Conservation (phyloP, 805 yeast genomes). For the Wickerhamiella parazyma region DNA sequence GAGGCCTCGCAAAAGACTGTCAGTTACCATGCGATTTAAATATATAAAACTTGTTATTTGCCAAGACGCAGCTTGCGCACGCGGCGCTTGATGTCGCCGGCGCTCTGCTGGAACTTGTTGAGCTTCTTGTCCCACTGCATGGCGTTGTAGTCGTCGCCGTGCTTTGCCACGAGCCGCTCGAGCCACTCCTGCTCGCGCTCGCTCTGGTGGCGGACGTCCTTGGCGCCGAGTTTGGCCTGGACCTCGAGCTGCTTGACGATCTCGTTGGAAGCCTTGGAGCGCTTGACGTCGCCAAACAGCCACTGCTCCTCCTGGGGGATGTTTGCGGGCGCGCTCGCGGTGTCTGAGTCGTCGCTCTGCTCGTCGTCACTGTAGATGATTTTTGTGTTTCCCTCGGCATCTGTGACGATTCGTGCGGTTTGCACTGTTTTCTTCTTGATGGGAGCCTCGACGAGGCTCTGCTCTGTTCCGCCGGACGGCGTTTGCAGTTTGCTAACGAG, state of each 20-base stretch:
- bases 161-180: constrained; percentile 45
- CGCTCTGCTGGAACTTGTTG: constrained; percentile 68
- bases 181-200: constrained; percentile 71
- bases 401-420: constrained; percentile 23
- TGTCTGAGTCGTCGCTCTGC: constrained; percentile 55
- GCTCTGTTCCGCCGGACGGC: constrained; percentile 73
- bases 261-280: constrained; percentile 28
- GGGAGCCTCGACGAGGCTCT: constrained; percentile 25
- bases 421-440: constrained; percentile 19
- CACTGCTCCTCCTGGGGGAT: constrained; percentile 47
- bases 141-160: constrained; percentile 76
- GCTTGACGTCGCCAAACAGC: constrained; percentile 44
- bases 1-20: constrained; percentile 36
- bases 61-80: constrained; percentile 44
- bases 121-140: constrained; percentile 89
- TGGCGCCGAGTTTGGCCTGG: constrained; percentile 33
- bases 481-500: constrained; percentile 50
- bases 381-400: constrained; percentile 16
- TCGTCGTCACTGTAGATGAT: constrained; percentile 28
- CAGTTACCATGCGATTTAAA: constrained; percentile 66
- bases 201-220: constrained; percentile 33
- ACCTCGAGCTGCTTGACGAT: constrained; percentile 61
- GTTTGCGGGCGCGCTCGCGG: constrained; percentile 35
- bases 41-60: neutral
- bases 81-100: constrained; percentile 70